Evolutionary conservation across 2,329 filamentous ascomycete genomes (phyloP).

Genomic region (Cytospora chrysosperma): DNA sequence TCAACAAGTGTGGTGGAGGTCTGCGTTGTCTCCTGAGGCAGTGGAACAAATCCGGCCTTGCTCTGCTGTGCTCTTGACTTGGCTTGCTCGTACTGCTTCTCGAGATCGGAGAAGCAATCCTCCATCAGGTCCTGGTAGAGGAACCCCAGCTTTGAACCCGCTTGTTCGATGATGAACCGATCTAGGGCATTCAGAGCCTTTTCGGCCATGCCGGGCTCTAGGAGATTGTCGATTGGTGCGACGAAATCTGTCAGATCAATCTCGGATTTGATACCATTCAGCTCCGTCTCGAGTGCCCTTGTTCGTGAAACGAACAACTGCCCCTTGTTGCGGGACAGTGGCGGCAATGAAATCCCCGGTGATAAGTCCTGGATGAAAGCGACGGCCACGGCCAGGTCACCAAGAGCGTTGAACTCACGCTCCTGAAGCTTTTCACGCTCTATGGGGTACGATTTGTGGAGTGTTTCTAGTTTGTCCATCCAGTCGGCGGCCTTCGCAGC

Average conservation of each 20-base stretch:
- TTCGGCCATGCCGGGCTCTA: conserved; percentile 39
- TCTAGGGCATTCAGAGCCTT: conserved; percentile 39
- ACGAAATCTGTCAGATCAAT: conserved; percentile 42
- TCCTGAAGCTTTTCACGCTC: conserved; percentile 37
- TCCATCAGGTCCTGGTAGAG: conserved; percentile 45
- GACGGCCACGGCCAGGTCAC: conserved; percentile 38
- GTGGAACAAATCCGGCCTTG: conserved; percentile 27
- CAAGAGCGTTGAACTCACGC: conserved; percentile 36
- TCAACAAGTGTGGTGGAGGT: conserved; percentile 31
- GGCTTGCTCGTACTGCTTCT: conserved; percentile 30
- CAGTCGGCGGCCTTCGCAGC: conserved; percentile 38
- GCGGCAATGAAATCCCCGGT: conserved; percentile 35
- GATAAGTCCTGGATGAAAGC: conserved; percentile 42
- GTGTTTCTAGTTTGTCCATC: conserved; percentile 40
- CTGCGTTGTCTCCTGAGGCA: conserved; percentile 25
- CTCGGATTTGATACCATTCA: conserved; percentile 38
- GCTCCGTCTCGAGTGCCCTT: conserved; percentile 37
- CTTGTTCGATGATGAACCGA: conserved; percentile 37
- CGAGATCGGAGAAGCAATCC: conserved; percentile 36
- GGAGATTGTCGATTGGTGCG: conserved; percentile 42
- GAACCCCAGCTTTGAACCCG: conserved; percentile 41
- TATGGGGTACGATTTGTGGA: conserved; percentile 35
- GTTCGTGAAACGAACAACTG: conserved; percentile 37
- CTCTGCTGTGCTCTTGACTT: conserved; percentile 28
- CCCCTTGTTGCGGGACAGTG: conserved; percentile 39